Evolutionary conservation across 192 early-diverging fungal species (phyloP), one percentile per base, ranked within the genome.

Genomic region (Coemansia sp.): DNA sequence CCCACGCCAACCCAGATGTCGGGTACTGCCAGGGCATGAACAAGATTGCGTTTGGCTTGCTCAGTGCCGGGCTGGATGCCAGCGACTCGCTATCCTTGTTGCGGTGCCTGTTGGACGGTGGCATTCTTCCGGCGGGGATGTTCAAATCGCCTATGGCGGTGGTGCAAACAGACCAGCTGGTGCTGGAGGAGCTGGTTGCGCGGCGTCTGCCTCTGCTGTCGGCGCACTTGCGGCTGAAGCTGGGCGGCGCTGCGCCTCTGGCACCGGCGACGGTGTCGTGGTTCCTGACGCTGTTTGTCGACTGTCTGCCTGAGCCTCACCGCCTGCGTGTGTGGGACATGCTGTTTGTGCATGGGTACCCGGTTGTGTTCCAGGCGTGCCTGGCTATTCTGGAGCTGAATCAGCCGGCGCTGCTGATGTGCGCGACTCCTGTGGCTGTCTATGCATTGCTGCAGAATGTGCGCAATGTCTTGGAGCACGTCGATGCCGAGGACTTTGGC

Each of bases 1-100:
- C 51, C 18, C 57, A 41, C 16, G 70, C 70, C 15, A 79, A 80
- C 57, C 86, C 87, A 0, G 72, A 60, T 8, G 71, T 80, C 29
- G 87, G 87, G 24, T 88, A 88, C 67, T 88, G 87, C 60, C 87
- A 88, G 71, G 87, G 87, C 57, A 88, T 88, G 87, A 82, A 88
- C 57, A 79, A 83, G 55, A 76, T 88, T 18, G 86, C 86, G 15
- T 74, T 74, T 52, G 86, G 84, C 6, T 67, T 88, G 11, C 75
- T 88, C 5, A 40, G 75, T 22, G 85, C 87, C 5, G 85, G 86
- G 13, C 74, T 86, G 55, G 63, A 70, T 27, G 74, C 82, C 31
- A 70, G 73, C 51, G 86, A 87, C 22, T 72, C 87, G 8, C 81
- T 87, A 29, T 67, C 72, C 65, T 74, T 86, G 64, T 49, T 88